A percentile compares a stretch with the other conserved stretches of the same genome.
These are phyloP conservation scores for Colletotrichum magnum DNA, from an alignment of 2,329 filamentous ascomycete genomes.

Conservation along the genomic window DNA sequence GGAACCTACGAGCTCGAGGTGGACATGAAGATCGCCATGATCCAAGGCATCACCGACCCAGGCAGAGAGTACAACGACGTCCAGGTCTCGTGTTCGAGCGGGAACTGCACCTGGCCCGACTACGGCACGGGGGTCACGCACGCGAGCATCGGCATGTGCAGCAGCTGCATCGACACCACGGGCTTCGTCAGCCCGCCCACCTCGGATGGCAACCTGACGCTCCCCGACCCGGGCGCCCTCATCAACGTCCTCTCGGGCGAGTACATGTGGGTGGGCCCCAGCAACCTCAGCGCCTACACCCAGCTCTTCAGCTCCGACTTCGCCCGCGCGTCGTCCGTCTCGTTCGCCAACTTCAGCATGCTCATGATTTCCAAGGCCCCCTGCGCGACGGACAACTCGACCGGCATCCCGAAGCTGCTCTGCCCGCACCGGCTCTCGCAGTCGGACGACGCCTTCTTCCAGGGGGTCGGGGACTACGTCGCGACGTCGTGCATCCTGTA, in stretches of 20 bases:
- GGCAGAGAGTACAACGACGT: constrained; percentile 42
- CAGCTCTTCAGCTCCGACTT: constrained; percentile 18
- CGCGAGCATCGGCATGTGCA: constrained; percentile 33
- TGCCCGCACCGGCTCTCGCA: constrained; percentile 26
- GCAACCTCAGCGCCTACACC: constrained; percentile 27
- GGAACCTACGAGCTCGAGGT: constrained; percentile 44
- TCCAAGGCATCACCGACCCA: constrained; percentile 47
- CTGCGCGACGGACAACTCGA: constrained; percentile 9
- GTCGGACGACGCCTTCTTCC: background rate
- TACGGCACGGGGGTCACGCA: constrained; percentile 32
- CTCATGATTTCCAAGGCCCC: constrained; percentile 21
- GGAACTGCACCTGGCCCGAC: constrained; percentile 34
- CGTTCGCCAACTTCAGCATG: constrained; percentile 29
- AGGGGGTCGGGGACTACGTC: constrained; percentile 16
- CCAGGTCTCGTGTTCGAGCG: constrained; percentile 16
- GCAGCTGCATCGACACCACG: constrained; percentile 32
- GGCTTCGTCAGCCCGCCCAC: constrained; percentile 25
- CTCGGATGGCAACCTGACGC: constrained; percentile 13
- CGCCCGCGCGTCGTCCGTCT: constrained; percentile 1
- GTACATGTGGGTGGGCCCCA: constrained; percentile 36
- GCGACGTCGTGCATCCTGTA: constrained; percentile 25
- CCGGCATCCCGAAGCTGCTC: background rate
- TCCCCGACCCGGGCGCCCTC: constrained; percentile 16
- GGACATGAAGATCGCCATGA: constrained; percentile 50
- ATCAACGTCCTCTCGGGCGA: constrained; percentile 18